These are phyloP conservation scores for Ambrosiella beaveri DNA, from an alignment of 2,329 filamentous ascomycete species.

Conservation along the genomic window DNA sequence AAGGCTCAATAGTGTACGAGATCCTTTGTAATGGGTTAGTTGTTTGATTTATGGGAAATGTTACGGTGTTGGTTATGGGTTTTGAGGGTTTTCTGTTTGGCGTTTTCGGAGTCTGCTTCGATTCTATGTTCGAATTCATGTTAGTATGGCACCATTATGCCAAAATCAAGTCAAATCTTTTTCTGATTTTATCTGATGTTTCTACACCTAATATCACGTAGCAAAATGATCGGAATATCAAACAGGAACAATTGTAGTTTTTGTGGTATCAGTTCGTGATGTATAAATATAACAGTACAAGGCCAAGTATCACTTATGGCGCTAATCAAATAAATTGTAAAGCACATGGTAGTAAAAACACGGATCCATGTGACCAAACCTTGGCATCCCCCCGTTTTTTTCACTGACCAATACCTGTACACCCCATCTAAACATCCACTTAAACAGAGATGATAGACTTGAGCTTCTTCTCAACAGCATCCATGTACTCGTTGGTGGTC, in stretches of 20 bases:
- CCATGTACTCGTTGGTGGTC: conserved; percentile 79
- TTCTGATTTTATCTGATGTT: too few species aligned
- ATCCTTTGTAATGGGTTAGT: background rate
- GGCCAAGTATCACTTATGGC: background rate
- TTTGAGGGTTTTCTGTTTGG: background rate
- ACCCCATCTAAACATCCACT: background rate
- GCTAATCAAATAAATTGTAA: background rate
- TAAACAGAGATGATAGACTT: conserved; percentile 43
- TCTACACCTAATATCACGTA: background rate
- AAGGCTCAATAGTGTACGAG: background rate
- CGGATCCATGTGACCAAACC: conserved; percentile 1
- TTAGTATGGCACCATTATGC: background rate
- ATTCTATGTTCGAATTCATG: background rate
- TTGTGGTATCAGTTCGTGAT: background rate
- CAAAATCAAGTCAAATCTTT: too few species aligned
- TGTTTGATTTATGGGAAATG: background rate
- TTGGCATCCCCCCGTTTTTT: background rate
- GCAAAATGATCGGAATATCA: background rate
- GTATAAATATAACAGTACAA: background rate
- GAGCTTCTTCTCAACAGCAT: conserved; percentile 79
- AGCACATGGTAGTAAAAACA: conserved; percentile 5
- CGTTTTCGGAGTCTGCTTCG: background rate
- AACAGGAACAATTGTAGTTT: background rate
- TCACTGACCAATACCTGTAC: background rate
- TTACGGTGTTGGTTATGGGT: background rate